Conservation (phyloP, 345 rosid genomes). For the Clarkia xantiana region DNA sequence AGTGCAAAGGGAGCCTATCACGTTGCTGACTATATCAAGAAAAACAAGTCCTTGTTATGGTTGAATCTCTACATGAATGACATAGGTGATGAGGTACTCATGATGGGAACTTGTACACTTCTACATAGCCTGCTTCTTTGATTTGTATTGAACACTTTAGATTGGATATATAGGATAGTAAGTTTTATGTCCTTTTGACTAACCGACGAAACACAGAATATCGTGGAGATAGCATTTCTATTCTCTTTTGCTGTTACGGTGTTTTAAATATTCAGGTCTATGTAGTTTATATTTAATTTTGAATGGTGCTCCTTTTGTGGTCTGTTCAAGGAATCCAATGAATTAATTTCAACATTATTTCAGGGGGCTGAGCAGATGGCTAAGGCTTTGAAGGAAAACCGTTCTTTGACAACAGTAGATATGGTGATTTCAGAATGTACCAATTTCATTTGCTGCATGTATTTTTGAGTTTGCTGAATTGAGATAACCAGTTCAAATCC, state of each 20-base stretch:
- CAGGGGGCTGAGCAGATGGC: constrained; percentile 89
- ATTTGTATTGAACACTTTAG: too few species aligned
- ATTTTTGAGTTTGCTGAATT: too few species aligned
- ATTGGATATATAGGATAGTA: too few species aligned
- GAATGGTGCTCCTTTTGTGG: not conserved
- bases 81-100: constrained; percentile 76
- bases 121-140: too few species aligned
- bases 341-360: constrained; percentile 7
- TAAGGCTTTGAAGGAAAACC: constrained; percentile 71
- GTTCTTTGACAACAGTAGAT: constrained; percentile 57
- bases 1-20: constrained; percentile 69
- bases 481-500: too few species aligned
- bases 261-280: not conserved
- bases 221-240: too few species aligned
- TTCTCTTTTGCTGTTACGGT: not conserved
- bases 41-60: constrained; percentile 84
- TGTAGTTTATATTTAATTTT: not conserved
- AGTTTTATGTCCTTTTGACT: too few species aligned
- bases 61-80: constrained; percentile 95
- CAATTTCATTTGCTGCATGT: not conserved
- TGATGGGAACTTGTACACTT: constrained; percentile 7
- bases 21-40: constrained; percentile 75
- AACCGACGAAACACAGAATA: too few species aligned
- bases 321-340: not conserved
- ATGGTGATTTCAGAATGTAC: constrained; percentile 41